Evolutionary conservation across 345 rosid species (phyloP), one percentile per base, ranked within the genome.

Genomic region (Acer yangbiense): DNA sequence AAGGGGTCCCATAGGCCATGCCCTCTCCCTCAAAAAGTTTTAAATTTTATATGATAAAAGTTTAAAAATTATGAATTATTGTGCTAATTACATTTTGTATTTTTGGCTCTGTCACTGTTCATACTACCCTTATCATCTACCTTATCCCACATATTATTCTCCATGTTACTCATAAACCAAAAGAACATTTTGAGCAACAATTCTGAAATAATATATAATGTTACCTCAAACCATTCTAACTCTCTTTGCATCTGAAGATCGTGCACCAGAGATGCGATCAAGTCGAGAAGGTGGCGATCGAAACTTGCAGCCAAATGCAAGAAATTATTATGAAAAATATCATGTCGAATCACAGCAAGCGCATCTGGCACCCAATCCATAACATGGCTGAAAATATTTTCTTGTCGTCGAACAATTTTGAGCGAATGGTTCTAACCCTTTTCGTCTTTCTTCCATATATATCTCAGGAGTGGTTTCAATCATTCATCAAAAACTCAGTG

Each of bases 231-330:
- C 87, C 87, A 84, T 35, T 81, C 80, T 27, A 84, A 41, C 35
- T 83, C 86, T 9, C 81, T 70, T 74, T 80, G 86, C 83, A 83
- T 74, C 10, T 83, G 86, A 41, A 81, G 39, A 63, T 80, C 86
- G n/a, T 0, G 82, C 80, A 7, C 84, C 82, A 2, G 86, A 76
- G 9, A 80, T 72, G 0, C 52, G 62, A 57, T 43, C 64, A 9
- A 84, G 84, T 14, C 72, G 78, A 35, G 52, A 21, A 0, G 75
- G 23, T 62, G 84, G 82, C 6, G 82, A 72, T 48, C n/a, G n/a
- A n/a, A 77, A n/a, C 64, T 41, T 65, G 73, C 84, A 17, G 81
- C 84, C 1, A 72, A 6, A 58, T 81, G 87, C 16, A 81, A 74
- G 18, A 76, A 62, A 21, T 64, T 72, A 21, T 81, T 84, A 2